phyloP scores from a whole-genome alignment of 257 asterid species.

The Echium plantagineum region DNA sequence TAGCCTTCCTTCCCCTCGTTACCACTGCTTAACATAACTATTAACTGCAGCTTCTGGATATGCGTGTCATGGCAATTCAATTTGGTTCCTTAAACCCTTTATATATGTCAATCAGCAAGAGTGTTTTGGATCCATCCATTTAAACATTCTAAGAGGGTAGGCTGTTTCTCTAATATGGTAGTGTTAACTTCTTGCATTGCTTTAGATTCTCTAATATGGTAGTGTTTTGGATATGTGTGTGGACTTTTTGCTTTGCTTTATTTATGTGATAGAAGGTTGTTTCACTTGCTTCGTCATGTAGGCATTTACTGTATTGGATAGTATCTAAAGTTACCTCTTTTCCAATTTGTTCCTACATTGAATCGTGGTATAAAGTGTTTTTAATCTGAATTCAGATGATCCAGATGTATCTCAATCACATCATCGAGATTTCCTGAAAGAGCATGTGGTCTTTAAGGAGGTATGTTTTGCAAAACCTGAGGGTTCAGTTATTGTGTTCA shows the following conservation, averaged over 20 bases:
- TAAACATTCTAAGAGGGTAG: no score
- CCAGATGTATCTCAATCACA: conserved; percentile 56
- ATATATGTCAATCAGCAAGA: no score
- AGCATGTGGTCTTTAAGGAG: conserved; percentile 88
- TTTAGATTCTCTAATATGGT: neutral
- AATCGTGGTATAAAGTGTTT: conserved; percentile 10
- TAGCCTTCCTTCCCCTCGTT: no score
- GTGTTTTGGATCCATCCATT: no score
- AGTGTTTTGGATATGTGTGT: no score
- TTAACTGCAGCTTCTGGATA: no score
- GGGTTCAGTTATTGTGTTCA: neutral
- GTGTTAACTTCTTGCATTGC: neutral
- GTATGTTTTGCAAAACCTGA: conserved; percentile 19
- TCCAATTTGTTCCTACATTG: conserved; percentile 10
- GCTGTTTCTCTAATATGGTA: neutral
- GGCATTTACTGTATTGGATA: neutral
- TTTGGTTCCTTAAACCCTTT: no score
- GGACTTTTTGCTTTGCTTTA: neutral
- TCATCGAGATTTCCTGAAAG: conserved; percentile 80
- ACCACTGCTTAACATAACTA: no score
- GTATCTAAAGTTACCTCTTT: neutral
- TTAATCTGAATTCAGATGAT: conserved; percentile 53
- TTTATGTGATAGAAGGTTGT: neutral
- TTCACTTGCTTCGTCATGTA: no score
- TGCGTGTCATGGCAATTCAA: no score